Conservation (phyloP, 2,329 filamentous ascomycete species). For the Lecanicillium sp. region DNA sequence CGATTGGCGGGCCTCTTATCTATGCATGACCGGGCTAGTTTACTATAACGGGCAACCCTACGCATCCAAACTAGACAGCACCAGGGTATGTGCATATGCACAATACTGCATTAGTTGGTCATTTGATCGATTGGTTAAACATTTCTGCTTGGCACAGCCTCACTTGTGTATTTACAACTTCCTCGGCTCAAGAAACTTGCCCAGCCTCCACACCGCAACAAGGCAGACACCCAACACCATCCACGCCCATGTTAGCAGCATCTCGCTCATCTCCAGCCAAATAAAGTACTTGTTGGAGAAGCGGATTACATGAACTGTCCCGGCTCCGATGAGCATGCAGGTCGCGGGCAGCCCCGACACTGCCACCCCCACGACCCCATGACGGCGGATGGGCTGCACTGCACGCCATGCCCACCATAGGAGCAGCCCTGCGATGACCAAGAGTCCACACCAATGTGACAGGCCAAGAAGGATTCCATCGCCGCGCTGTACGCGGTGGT, state of each 20-base stretch:
- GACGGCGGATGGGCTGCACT: neutral
- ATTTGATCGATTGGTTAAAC: neutral
- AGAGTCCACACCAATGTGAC: neutral
- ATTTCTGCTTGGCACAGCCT: neutral
- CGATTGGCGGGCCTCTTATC: too few relatives aligned
- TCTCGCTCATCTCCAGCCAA: constrained; percentile 31
- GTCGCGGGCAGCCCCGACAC: constrained; percentile 17
- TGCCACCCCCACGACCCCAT: constrained; percentile 6
- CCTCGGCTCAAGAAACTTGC: neutral
- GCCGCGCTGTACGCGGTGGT: neutral
- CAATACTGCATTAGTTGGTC: neutral
- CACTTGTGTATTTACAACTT: neutral
- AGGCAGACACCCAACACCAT: constrained; percentile 24
- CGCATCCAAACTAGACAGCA: constrained; percentile 3
- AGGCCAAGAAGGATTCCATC: neutral
- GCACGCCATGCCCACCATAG: constrained; percentile 13
- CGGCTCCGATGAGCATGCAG: constrained; percentile 12
- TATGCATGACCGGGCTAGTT: neutral
- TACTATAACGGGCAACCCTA: neutral
- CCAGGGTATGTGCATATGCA: neutral
- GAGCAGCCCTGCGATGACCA: neutral
- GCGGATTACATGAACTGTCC: constrained; percentile 23
- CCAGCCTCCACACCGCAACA: constrained; percentile 10
- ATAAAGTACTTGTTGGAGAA: constrained; percentile 34
- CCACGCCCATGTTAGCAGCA: constrained; percentile 22